Base-by-base conservation (phyloP, 2,329 filamentous ascomycete genomes). In the Neofusicoccum laricinum region DNA sequence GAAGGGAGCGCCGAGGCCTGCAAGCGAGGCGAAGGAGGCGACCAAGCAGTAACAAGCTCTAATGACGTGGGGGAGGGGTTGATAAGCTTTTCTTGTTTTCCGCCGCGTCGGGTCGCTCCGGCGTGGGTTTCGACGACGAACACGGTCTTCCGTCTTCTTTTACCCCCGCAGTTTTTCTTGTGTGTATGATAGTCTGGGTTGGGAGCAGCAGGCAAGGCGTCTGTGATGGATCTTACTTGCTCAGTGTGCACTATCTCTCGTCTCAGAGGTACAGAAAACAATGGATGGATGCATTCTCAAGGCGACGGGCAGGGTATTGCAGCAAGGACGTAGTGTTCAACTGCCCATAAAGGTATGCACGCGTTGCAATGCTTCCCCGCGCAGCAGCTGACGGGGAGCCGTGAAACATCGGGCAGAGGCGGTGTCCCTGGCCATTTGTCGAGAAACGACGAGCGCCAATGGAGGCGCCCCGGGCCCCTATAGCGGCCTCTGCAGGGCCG, bases 1-100 rank as follows among this genome's bases (percentile, higher is more conserved):
- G 46, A 70, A 72, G 63, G 71, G 73, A n/a, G 71, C 73, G 4
- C 66, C 69, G 15, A 75, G 75, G 67, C 77, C 77, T 45, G 77
- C 74, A 17, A 77, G 75, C 61, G 77, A 78, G 65, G 74, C 70
- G 38, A 69, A 76, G 62, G 74, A 71, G 14, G 76, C 76, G 7
- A 78, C 76, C 50, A 65, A 67, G 63, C 64, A 68, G 65, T 59
- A 64, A 58, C 41, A 53, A 55, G 36, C 43, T 58, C 41, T 64
- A 51, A 48, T 55, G 25, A 57, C 55, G 55, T 59, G 55, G 55
- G 55, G 55, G 58, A 49, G 58, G 45, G 30, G 46, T 25, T 17
- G 58, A 62, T 50, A 62, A 50, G 58, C 58, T 62, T 62, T 50
- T 49, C 46, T 49, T 50, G 15, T 32, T 50, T 59, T 59, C 19